Base-by-base conservation (phyloP, 2,329 filamentous ascomycete genomes). In the Dothiorella sarmentorum region DNA sequence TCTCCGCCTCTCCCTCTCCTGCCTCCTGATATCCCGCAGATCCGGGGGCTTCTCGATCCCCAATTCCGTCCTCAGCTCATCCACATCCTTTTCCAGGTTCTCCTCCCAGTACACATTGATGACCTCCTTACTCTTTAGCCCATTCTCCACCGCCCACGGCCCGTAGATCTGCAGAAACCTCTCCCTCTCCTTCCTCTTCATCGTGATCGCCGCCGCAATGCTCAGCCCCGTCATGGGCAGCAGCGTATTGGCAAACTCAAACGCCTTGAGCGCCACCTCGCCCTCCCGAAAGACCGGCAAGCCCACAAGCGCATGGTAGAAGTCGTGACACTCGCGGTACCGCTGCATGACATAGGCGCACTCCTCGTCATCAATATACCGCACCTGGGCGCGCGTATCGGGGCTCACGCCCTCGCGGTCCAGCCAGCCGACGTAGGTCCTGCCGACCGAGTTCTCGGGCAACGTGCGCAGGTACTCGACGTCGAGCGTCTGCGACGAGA, bases 31-130 rank as follows among this genome's bases (percentile, higher is more conserved):
- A 24, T 83, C 82, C 66, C 93, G 82, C 74, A 97, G 76, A 74
- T 97, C 91, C 7, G 92, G 90, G 33, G 94, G 94, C 69, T 84
- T 85, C 78, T 97, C 91, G 57, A 99, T 91, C 2, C 90, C 87
- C 66, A 99, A 71, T 70, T 91, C 82, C 4, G 69, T 73, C 63
- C 94, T 82, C 71, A 99, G 70, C 63, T 87, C 89, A 53, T 85
- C 81, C 24, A 96, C 90, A 73, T 96, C 87, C 59, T 85, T 89
- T 76, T 92, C 87, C 64, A 99, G 75, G 76, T 93, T 84, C 78
- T 97, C 91, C 75, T 99, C 94, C 94, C 94, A 99, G 71, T 96
- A 99, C 1, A 99, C 87, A 73, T 97, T 97, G 64, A 99, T 92
- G 31, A 97, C 79, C 69, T 96, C 90, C 67, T 88, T 85, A 47